Evolutionary conservation across 352 stramenopile species (phyloP).

Genomic region (Phytophthora brassicae): DNA sequence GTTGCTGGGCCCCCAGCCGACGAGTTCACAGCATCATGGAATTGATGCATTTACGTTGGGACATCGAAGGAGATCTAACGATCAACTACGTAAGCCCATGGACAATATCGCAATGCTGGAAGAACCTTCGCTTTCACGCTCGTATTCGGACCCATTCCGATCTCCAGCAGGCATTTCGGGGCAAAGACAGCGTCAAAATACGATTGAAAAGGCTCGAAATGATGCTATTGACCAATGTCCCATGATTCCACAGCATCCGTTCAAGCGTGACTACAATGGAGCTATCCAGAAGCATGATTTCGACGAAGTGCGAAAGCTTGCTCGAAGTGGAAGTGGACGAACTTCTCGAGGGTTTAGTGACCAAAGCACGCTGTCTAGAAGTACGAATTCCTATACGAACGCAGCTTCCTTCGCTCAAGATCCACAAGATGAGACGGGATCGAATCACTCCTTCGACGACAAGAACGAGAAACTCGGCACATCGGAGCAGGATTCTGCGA

Average conservation of each 20-base stretch:
- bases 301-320: constrained; percentile 27
- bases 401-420: constrained; percentile 35
- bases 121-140: constrained; percentile 46
- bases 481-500: constrained; percentile 14
- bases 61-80: constrained; percentile 29
- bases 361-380: constrained; percentile 40
- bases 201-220: constrained; percentile 22
- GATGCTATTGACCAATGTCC: constrained; percentile 44
- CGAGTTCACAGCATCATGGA: constrained; percentile 21
- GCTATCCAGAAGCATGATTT: constrained; percentile 24
- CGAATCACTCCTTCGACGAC: constrained; percentile 19
- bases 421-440: constrained; percentile 26
- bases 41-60: constrained; percentile 34
- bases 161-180: constrained; percentile 45
- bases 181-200: constrained; percentile 33
- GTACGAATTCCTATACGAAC: constrained; percentile 40
- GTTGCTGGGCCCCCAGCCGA: constrained; percentile 16
- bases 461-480: constrained; percentile 18
- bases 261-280: constrained; percentile 34
- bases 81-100: constrained; percentile 5
- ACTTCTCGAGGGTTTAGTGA: constrained; percentile 35
- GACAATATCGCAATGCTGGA: constrained; percentile 28
- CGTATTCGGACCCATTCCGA: constrained; percentile 64
- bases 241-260: constrained; percentile 51
- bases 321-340: constrained; percentile 28